These are phyloP conservation scores for Lasiosphaeria miniovina DNA, from an alignment of 495 filamentous ascomycete species.

Conservation along the genomic window DNA sequence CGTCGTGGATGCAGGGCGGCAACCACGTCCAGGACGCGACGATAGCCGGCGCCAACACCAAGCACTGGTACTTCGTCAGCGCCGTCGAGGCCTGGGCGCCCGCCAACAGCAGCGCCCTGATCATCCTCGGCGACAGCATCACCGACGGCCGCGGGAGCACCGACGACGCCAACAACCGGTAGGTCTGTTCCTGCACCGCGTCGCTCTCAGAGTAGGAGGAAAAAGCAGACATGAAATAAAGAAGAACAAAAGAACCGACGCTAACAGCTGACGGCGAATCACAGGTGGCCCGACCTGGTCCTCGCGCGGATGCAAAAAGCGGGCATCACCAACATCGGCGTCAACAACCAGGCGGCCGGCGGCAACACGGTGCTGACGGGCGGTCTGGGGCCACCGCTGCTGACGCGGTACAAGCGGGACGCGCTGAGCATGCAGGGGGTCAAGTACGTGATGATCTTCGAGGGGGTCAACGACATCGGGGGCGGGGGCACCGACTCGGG, in stretches of 20 bases:
- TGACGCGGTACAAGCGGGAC: conserved; percentile 63
- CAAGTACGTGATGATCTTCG: conserved; percentile 65
- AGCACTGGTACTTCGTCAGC: conserved; percentile 60
- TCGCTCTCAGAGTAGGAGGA: no score
- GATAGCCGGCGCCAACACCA: conserved; percentile 43
- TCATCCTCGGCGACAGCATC: conserved; percentile 71
- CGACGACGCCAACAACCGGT: conserved; percentile 64
- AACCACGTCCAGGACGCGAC: conserved; percentile 49
- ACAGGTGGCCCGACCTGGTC: conserved; percentile 65
- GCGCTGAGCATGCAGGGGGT: conserved; percentile 55
- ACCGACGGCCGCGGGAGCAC: conserved; percentile 67
- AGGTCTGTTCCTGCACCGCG: conserved; percentile 8
- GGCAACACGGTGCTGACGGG: conserved; percentile 65
- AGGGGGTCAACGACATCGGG: conserved; percentile 72
- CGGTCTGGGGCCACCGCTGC: conserved; percentile 60
- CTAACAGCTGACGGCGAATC: background rate
- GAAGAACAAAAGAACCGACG: no score
- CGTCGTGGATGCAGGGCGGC: conserved; percentile 54
- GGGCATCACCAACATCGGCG: conserved; percentile 47
- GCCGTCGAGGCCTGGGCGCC: conserved; percentile 58
- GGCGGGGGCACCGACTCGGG: conserved; percentile 42
- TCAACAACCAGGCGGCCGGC: conserved; percentile 72
- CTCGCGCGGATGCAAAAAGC: conserved; percentile 52
- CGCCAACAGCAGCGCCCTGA: conserved; percentile 42
- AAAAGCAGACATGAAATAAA: no score